These are phyloP conservation scores for Acacia pycnantha DNA, from an alignment of 331 rosid genomes.

Conservation along the genomic window DNA sequence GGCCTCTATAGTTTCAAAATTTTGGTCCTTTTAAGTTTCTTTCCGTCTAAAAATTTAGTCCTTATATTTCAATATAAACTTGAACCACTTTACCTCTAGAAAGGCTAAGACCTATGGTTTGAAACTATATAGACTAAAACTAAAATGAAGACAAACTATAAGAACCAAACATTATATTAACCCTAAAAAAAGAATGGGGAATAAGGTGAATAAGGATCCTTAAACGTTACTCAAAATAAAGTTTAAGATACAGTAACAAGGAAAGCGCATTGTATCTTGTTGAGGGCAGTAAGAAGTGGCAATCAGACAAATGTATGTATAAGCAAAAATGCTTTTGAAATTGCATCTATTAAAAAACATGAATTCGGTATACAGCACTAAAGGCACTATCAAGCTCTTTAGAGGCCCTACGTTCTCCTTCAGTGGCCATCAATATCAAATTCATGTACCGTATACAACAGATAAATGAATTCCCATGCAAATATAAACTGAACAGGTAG, in stretches of 20 bases:
- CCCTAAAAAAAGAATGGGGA: too few relatives aligned
- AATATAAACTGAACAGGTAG: slow-evolving; percentile 2
- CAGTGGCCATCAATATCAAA: slow-evolving; percentile 23
- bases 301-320: background rate
- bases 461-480: slow-evolving; percentile 17
- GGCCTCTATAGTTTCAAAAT: too few relatives aligned
- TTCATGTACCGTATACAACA: slow-evolving; percentile 2
- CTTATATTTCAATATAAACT: too few relatives aligned
- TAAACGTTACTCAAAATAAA: background rate
- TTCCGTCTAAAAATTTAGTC: too few relatives aligned
- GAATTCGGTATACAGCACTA: background rate
- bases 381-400: background rate
- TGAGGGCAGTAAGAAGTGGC: background rate
- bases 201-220: background rate
- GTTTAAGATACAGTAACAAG: slow-evolving; percentile 1
- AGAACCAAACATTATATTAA: too few relatives aligned
- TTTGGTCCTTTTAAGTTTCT: too few relatives aligned
- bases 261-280: background rate
- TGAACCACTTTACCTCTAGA: too few relatives aligned
- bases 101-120: too few relatives aligned
- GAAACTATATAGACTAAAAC: too few relatives aligned
- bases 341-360: background rate
- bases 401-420: slow-evolving; percentile 22
- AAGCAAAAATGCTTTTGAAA: background rate
- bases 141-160: too few relatives aligned